Conservation (phyloP, 192 early-diverging fungal genomes). For the Paraglomus occultum region DNA sequence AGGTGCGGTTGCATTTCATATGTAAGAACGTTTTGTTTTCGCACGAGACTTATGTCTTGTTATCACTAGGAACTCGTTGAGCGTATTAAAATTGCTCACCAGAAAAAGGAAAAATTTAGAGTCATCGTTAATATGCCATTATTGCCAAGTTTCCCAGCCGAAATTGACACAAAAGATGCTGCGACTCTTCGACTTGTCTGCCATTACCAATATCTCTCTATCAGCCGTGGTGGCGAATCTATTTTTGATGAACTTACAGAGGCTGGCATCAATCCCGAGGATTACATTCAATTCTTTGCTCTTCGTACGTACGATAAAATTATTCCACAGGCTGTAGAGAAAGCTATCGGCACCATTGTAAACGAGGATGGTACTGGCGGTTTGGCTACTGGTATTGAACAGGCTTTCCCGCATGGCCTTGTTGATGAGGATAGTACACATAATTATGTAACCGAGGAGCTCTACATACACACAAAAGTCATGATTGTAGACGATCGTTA, state of each 20-base stretch:
- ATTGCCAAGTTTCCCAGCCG: slow-evolving; percentile 86
- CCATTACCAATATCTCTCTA: slow-evolving; percentile 81
- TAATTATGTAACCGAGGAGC: slow-evolving; percentile 71
- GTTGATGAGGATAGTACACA: background rate
- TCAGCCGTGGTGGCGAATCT: slow-evolving; percentile 74
- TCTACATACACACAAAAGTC: slow-evolving; percentile 87
- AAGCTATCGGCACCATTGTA: background rate
- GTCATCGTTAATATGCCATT: slow-evolving; percentile 85
- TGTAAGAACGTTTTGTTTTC: too few relatives aligned
- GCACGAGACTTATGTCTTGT: too few relatives aligned
- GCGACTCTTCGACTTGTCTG: slow-evolving; percentile 75
- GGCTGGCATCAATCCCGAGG: slow-evolving; percentile 50
- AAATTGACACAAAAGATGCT: slow-evolving; percentile 71
- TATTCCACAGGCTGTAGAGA: slow-evolving; percentile 32
- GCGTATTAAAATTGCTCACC: slow-evolving; percentile 70
- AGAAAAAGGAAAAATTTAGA: slow-evolving; percentile 66
- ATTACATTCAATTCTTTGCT: slow-evolving; percentile 79
- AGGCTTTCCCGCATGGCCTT: background rate
- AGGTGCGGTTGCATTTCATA: too few relatives aligned
- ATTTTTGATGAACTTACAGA: slow-evolving; percentile 57
- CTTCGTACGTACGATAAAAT: slow-evolving; percentile 80
- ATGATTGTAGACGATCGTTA: slow-evolving; percentile 86
- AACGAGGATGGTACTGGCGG: background rate
- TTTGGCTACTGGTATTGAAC: background rate
- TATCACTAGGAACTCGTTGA: slow-evolving; percentile 67